These are phyloP conservation scores for Claviceps spartinae DNA, from an alignment of 2,329 filamentous ascomycete genomes.

Conservation along the genomic window DNA sequence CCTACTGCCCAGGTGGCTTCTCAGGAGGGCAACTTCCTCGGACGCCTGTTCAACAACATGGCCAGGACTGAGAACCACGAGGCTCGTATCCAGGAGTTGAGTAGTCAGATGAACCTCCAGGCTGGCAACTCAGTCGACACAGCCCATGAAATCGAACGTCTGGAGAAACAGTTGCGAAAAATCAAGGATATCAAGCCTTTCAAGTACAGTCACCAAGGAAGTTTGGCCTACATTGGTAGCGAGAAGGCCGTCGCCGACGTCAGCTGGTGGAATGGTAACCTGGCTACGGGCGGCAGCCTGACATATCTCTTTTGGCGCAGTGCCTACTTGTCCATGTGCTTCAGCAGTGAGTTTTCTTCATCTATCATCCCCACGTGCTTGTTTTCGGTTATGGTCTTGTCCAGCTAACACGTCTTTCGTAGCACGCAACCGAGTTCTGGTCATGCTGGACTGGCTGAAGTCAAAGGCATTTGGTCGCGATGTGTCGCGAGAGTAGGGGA, in stretches of 20 bases:
- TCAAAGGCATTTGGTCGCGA: constrained; percentile 94
- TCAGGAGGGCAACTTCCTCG: constrained; percentile 91
- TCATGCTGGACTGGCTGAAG: constrained; percentile 92
- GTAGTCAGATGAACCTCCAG: constrained; percentile 44
- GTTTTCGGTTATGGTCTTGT: background rate
- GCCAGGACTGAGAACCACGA: constrained; percentile 84
- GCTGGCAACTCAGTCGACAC: constrained; percentile 53
- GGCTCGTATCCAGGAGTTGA: constrained; percentile 56
- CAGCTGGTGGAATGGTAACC: constrained; percentile 92
- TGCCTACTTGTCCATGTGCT: constrained; percentile 98
- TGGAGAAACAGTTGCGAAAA: constrained; percentile 75
- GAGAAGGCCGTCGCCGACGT: constrained; percentile 97
- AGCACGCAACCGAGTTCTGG: constrained; percentile 90
- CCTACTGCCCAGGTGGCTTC: constrained; percentile 93
- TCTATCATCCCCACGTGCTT: background rate
- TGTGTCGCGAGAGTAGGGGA: constrained; percentile 62
- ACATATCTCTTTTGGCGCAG: constrained; percentile 98
- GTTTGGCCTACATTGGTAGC: constrained; percentile 92
- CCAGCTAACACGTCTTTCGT: constrained; percentile 9
- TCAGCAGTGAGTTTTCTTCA: constrained; percentile 66
- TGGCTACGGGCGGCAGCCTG: constrained; percentile 82
- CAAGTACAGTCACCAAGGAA: constrained; percentile 96
- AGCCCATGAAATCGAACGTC: constrained; percentile 63
- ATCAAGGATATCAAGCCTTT: constrained; percentile 95
- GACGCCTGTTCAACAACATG: constrained; percentile 96